These are phyloP conservation scores for Schizochytrium sp. DNA, from an alignment of 108 stramenopile species.

Conservation along the genomic window DNA sequence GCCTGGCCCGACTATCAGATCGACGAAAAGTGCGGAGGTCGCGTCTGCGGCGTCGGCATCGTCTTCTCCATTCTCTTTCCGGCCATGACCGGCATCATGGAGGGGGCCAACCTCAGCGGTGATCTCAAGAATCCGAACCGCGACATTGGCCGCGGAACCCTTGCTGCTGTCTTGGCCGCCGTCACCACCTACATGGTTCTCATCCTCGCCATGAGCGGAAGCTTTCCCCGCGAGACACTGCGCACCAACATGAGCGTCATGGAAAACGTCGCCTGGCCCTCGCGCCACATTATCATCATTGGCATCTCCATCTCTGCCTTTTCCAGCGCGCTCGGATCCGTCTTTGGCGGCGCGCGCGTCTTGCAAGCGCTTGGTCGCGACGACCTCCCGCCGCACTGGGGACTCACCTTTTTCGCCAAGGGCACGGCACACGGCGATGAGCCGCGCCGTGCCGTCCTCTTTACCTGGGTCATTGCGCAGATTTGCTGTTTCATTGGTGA, in stretches of 20 bases:
- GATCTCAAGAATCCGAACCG: conserved; percentile 21
- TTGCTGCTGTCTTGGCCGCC: neutral
- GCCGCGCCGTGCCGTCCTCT: conserved; percentile 12
- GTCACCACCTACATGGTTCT: conserved; percentile 5
- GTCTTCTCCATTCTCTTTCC: conserved; percentile 26
- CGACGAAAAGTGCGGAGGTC: neutral
- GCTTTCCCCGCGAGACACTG: conserved; percentile 22
- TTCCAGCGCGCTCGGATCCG: conserved; percentile 15
- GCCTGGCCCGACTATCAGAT: neutral
- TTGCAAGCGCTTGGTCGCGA: conserved; percentile 23
- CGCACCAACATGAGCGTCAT: conserved; percentile 19
- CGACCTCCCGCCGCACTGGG: conserved; percentile 23
- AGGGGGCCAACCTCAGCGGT: conserved; percentile 25
- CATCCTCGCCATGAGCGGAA: neutral
- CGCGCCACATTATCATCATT: neutral
- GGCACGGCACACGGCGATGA: conserved; percentile 24
- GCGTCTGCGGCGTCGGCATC: neutral
- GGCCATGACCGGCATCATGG: conserved; percentile 22
- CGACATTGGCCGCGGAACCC: conserved; percentile 18
- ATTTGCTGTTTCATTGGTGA: conserved; percentile 10
- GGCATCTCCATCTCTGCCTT: conserved; percentile 23
- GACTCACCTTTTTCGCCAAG: neutral
- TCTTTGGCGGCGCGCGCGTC: conserved; percentile 22
- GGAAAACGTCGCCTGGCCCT: conserved; percentile 17
- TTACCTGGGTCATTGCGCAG: conserved; percentile 5